A percentile compares a stretch with the other conserved stretches of the same genome.
phyloP scores from a whole-genome alignment of 2,329 filamentous ascomycete genomes.

The Nannizzia gypsea region DNA sequence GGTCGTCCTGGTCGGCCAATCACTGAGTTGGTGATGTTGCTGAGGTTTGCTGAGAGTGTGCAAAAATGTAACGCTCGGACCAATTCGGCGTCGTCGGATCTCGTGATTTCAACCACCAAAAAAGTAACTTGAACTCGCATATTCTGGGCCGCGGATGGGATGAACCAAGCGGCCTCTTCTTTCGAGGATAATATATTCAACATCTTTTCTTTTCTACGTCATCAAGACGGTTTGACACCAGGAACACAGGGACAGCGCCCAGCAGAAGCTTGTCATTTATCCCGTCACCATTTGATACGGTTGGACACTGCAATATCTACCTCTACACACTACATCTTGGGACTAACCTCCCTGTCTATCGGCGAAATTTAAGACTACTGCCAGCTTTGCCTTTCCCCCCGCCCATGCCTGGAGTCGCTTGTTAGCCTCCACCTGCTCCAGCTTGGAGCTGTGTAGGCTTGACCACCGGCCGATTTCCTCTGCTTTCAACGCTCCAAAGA shows the following conservation, averaged over 20 bases:
- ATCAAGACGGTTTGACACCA: neutral
- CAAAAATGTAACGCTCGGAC: constrained; percentile 14
- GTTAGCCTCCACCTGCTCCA: constrained; percentile 18
- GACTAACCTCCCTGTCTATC: neutral
- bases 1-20: constrained; percentile 5
- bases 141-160: neutral
- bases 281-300: neutral
- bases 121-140: neutral
- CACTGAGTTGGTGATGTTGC: constrained; percentile 7
- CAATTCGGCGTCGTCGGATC: constrained; percentile 12
- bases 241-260: neutral
- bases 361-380: neutral
- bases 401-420: constrained; percentile 18
- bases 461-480: constrained; percentile 18
- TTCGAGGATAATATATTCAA: neutral
- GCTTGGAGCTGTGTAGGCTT: constrained; percentile 20
- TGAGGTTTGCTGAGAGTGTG: constrained; percentile 8
- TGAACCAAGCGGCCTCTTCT: neutral
- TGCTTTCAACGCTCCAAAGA: constrained; percentile 16
- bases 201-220: neutral
- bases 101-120: constrained; percentile 11
- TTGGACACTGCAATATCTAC: constrained; percentile 1
- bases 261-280: neutral
- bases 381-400: neutral
- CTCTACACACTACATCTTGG: neutral